phyloP scores from a whole-genome alignment of 306 rosid genomes.

The Prunus armeniaca region DNA sequence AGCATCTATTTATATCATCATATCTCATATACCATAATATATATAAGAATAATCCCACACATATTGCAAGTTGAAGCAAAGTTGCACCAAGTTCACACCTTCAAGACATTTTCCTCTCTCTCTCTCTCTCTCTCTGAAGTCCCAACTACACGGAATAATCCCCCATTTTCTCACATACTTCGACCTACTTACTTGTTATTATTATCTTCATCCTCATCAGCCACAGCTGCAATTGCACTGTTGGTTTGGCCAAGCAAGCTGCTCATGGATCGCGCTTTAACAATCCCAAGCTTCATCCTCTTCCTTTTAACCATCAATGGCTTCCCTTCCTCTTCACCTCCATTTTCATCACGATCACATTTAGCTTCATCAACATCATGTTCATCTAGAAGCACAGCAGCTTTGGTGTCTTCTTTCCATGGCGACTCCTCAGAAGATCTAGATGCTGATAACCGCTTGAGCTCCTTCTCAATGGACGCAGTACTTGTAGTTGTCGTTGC shows the following conservation, averaged over 20 bases:
- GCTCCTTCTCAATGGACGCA: not conserved
- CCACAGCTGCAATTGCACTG: constrained; percentile 26
- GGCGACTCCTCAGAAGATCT: not conserved
- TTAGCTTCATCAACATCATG: not conserved
- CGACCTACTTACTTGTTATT: constrained; percentile 11
- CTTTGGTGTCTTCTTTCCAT: not conserved
- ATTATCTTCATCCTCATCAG: not conserved
- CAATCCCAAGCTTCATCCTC: constrained; percentile 67
- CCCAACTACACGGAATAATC: not conserved
- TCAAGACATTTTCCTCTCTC: not conserved
- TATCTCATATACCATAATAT: not conserved
- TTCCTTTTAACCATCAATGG: constrained; percentile 24
- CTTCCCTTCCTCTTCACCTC: constrained; percentile 18
- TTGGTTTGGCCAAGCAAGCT: constrained; percentile 80
- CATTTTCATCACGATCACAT: not conserved
- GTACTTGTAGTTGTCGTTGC: not conserved
- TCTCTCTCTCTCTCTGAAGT: not conserved
- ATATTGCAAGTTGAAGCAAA: constrained; percentile 8
- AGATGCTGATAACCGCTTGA: not conserved
- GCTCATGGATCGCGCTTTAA: constrained; percentile 82
- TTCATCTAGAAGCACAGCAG: not conserved
- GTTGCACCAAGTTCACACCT: constrained; percentile 24
- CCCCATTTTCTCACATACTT: constrained; percentile 2
- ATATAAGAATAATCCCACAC: constrained; percentile 7
- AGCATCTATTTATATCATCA: constrained; percentile 1